Evolutionary conservation across 2,329 filamentous ascomycete genomes (phyloP).

Genomic region (Fusarium buxicola): DNA sequence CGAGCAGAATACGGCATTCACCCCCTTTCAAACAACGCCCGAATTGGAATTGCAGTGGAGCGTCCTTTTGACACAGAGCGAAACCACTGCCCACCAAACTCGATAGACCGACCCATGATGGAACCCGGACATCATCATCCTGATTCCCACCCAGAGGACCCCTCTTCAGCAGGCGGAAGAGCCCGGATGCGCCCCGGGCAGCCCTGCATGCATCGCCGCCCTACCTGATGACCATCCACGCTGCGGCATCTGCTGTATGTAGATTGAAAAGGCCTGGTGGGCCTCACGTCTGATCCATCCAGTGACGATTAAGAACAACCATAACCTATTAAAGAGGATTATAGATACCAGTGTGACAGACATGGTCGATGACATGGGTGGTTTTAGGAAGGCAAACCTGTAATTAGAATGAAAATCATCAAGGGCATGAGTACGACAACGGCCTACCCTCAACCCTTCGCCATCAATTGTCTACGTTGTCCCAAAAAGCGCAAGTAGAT

Average conservation of each 20-base stretch:
- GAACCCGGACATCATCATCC: not conserved
- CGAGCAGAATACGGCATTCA: constrained; percentile 1
- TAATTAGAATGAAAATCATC: not conserved
- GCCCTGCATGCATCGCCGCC: constrained; percentile 7
- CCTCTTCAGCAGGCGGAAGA: constrained; percentile 7
- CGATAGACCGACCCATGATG: constrained; percentile 7
- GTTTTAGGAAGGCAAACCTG: not conserved
- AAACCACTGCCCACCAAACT: constrained; percentile 4
- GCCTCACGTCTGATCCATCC: constrained; percentile 1
- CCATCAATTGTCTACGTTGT: not conserved
- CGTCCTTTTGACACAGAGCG: constrained; percentile 10
- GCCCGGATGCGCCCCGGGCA: constrained; percentile 6
- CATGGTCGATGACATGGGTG: not conserved
- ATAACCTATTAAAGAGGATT: not conserved
- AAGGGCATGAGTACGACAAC: not conserved
- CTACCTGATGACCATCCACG: constrained; percentile 2
- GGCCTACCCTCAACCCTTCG: not conserved
- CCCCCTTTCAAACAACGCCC: not conserved
- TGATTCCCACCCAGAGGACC: not conserved
- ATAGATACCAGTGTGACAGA: not conserved
- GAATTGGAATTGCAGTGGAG: constrained; percentile 16
- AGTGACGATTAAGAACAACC: not conserved
- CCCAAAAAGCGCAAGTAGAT: constrained; percentile 17
- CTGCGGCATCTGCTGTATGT: constrained; percentile 1
- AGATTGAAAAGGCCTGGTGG: constrained; percentile 2